These are phyloP conservation scores for Hygrophila difformis DNA, from an alignment of 257 asterid species.

Conservation along the genomic window DNA sequence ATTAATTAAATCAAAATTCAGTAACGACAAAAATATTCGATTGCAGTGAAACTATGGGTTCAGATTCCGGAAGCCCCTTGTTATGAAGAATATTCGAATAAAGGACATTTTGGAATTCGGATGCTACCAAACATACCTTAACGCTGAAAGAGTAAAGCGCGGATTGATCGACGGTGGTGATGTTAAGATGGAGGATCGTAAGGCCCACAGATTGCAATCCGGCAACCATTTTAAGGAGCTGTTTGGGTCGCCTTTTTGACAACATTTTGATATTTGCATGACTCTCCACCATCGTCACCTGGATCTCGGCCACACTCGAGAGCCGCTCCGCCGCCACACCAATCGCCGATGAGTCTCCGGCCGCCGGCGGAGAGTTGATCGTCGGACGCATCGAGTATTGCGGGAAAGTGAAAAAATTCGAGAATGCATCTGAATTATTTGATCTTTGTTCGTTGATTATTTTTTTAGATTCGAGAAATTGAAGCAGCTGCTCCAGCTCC, in stretches of 20 bases:
- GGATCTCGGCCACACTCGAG: conserved; percentile 40
- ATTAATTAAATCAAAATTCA: too few species aligned
- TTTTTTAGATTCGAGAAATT: conserved; percentile 30
- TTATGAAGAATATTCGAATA: too few species aligned
- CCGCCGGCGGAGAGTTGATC: not conserved
- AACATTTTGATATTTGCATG: conserved; percentile 53
- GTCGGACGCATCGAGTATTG: conserved; percentile 27
- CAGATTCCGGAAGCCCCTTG: too few species aligned
- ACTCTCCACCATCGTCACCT: conserved; percentile 54
- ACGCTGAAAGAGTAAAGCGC: conserved; percentile 58
- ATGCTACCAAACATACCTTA: conserved; percentile 33
- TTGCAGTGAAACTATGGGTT: too few species aligned
- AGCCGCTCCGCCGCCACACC: conserved; percentile 16
- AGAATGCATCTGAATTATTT: conserved; percentile 11
- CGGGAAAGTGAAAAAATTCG: conserved; percentile 23
- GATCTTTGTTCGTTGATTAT: not conserved
- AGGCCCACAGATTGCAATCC: conserved; percentile 46
- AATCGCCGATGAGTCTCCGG: too few species aligned
- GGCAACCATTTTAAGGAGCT: conserved; percentile 39
- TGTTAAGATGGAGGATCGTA: conserved; percentile 44
- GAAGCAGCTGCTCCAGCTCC: conserved; percentile 75
- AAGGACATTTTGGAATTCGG: too few species aligned
- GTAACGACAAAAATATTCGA: too few species aligned
- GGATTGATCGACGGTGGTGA: conserved; percentile 41
- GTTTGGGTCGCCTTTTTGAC: conserved; percentile 35